These are phyloP conservation scores for Sporopachydermia quercuum DNA, from an alignment of 805 yeast species.

Conservation along the genomic window DNA sequence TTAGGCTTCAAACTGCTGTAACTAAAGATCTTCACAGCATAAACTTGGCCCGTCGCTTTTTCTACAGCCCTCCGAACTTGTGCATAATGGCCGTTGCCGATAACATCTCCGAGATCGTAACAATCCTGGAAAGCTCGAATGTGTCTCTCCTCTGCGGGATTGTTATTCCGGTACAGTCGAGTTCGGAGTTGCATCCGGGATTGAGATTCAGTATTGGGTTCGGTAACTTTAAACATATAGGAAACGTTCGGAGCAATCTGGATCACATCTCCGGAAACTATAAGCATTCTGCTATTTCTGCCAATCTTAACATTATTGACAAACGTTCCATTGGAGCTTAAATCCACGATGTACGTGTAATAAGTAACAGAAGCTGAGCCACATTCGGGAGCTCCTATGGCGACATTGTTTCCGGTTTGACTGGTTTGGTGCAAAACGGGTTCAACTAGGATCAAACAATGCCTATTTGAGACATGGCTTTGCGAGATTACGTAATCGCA, in stretches of 20 bases:
- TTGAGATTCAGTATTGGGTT: background rate
- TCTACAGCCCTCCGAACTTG: constrained; percentile 59
- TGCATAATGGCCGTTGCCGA: constrained; percentile 73
- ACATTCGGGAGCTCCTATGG: no score
- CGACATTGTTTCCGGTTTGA: no score
- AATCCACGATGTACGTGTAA: background rate
- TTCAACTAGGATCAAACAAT: background rate
- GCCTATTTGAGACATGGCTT: background rate
- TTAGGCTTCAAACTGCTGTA: constrained; percentile 26
- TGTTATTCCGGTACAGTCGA: no score
- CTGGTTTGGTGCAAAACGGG: no score
- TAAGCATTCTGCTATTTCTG: background rate
- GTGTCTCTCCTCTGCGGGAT: no score
- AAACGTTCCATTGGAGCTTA: background rate
- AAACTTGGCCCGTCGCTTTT: constrained; percentile 40
- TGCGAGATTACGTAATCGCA: constrained; percentile 1
- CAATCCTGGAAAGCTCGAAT: constrained; percentile 38
- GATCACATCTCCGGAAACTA: background rate
- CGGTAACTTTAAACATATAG: background rate
- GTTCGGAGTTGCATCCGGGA: no score
- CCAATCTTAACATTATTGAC: background rate
- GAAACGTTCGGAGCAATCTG: background rate
- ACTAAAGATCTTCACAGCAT: constrained; percentile 65
- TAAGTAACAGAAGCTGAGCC: background rate
- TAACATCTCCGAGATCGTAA: constrained; percentile 32